Percentiles rank a stretch among this genome's conserved stretches.
phyloP scores from a whole-genome alignment of 192 early-diverging fungal species.

The Radiomyces spectabilis region DNA sequence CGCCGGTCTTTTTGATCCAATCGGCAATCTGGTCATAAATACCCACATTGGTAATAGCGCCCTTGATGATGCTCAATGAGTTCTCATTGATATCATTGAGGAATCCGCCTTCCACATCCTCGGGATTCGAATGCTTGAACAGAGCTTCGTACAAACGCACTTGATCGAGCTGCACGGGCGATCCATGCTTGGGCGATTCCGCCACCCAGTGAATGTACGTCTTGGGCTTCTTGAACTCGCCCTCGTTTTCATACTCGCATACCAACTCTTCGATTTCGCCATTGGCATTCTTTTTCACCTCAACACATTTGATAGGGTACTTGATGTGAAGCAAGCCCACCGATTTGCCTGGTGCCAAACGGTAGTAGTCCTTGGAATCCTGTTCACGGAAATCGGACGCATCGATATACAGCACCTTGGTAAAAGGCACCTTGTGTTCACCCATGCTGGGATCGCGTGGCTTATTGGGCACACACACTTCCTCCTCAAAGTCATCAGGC shows the following conservation, averaged over 20 bases:
- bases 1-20: slow-evolving; percentile 46
- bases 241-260: slow-evolving; percentile 70
- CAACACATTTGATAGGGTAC: slow-evolving; percentile 82
- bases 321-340: slow-evolving; percentile 87
- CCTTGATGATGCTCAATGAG: slow-evolving; percentile 60
- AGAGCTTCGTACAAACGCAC: slow-evolving; percentile 79
- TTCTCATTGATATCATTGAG: slow-evolving; percentile 81
- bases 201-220: slow-evolving; percentile 99
- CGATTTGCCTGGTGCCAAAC: slow-evolving; percentile 87
- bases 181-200: slow-evolving; percentile 71
- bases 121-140: slow-evolving; percentile 87
- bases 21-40: slow-evolving; percentile 59
- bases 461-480: slow-evolving; percentile 82
- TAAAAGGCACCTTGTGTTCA: slow-evolving; percentile 83
- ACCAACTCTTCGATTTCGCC: slow-evolving; percentile 82
- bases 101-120: slow-evolving; percentile 84
- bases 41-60: slow-evolving; percentile 79
- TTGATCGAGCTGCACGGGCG: slow-evolving; percentile 78
- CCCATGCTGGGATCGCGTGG: slow-evolving; percentile 84
- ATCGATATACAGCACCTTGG: slow-evolving; percentile 92
- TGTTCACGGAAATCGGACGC: slow-evolving; percentile 88
- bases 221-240: slow-evolving; percentile 77
- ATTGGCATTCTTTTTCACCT: slow-evolving; percentile 63
- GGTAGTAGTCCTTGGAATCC: slow-evolving; percentile 93
- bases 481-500: slow-evolving; percentile 71